These are phyloP conservation scores for Phytophthora ohioensis DNA, from an alignment of 352 stramenopile species.

Conservation along the genomic window DNA sequence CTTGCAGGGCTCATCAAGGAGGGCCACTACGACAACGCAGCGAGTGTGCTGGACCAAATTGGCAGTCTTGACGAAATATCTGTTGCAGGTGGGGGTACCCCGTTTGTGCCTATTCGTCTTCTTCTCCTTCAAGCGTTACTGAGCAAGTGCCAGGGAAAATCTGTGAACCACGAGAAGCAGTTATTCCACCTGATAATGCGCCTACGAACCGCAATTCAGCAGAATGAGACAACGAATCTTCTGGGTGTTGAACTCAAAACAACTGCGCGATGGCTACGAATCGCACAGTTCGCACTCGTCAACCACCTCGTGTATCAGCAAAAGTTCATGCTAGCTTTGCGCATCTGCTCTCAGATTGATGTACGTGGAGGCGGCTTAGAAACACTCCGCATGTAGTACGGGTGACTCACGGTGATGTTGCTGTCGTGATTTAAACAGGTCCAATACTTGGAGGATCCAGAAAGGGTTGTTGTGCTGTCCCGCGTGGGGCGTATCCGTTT, in stretches of 20 bases:
- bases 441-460: slow-evolving; percentile 43
- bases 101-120: slow-evolving; percentile 69
- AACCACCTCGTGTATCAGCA: slow-evolving; percentile 80
- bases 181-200: slow-evolving; percentile 63
- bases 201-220: slow-evolving; percentile 41
- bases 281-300: slow-evolving; percentile 69
- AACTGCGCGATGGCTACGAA: slow-evolving; percentile 61
- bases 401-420: slow-evolving; percentile 9
- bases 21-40: slow-evolving; percentile 77
- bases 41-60: slow-evolving; percentile 79
- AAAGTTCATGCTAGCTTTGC: slow-evolving; percentile 73
- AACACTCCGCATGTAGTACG: neutral
- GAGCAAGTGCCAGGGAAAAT: slow-evolving; percentile 74
- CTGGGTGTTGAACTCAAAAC: slow-evolving; percentile 46
- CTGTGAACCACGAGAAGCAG: slow-evolving; percentile 69
- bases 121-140: slow-evolving; percentile 72
- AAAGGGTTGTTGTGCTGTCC: slow-evolving; percentile 63
- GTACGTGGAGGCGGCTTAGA: slow-evolving; percentile 36
- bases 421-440: slow-evolving; percentile 37
- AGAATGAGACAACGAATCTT: slow-evolving; percentile 35
- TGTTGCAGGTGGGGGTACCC: slow-evolving; percentile 23
- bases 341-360: slow-evolving; percentile 73
- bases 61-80: slow-evolving; percentile 61
- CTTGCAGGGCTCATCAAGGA: slow-evolving; percentile 84
- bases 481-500: slow-evolving; percentile 76